phyloP scores from a whole-genome alignment of 768 basidiomycete genomes.

The Macrolepiota fuliginosa region DNA sequence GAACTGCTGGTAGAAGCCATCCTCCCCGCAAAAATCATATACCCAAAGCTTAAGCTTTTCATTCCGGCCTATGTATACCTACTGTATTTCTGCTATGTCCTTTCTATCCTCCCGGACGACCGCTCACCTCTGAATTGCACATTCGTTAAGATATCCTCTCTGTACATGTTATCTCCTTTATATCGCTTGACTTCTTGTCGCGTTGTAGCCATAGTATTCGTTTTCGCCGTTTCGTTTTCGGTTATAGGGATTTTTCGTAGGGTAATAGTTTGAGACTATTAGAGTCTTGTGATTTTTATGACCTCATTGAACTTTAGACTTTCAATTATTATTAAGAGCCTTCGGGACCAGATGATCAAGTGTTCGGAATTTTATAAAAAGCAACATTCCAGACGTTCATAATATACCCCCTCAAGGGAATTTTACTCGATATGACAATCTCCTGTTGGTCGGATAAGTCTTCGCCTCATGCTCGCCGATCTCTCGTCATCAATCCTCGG shows the following conservation, averaged over 20 bases:
- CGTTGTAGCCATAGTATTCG: slow-evolving; percentile 1
- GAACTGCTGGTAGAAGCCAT: neutral
- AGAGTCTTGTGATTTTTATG: neutral
- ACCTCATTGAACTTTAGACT: neutral
- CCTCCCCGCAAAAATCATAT: neutral
- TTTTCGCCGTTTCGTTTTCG: neutral
- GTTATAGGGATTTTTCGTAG: neutral
- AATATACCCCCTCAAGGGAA: too few relatives aligned
- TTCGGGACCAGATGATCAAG: neutral
- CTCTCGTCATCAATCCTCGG: too few relatives aligned
- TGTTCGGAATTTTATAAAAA: neutral
- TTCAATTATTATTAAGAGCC: neutral
- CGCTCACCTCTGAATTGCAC: neutral
- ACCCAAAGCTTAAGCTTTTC: neutral
- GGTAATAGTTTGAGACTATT: neutral
- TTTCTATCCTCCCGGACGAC: neutral
- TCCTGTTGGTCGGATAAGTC: too few relatives aligned
- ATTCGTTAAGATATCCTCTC: neutral
- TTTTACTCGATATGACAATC: too few relatives aligned
- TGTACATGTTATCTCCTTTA: neutral
- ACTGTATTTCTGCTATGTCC: neutral
- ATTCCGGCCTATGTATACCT: neutral
- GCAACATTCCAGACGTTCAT: neutral
- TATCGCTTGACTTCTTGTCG: slow-evolving; percentile 6
- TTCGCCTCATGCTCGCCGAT: too few relatives aligned